Conservation (phyloP, 1,139 yeast species). For the Candida frijolesensis region DNA sequence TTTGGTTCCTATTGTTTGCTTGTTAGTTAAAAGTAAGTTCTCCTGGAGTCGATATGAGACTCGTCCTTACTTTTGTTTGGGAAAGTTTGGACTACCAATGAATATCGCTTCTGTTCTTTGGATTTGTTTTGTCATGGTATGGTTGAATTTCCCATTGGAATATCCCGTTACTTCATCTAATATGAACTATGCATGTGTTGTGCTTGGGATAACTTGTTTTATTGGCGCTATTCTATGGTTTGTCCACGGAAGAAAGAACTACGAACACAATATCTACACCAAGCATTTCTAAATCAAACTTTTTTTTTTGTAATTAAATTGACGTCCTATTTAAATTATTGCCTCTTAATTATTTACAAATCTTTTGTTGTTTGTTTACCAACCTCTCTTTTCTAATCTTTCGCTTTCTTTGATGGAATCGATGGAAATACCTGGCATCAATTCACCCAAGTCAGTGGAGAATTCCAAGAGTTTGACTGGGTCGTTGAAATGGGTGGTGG, state of each 20-base stretch:
- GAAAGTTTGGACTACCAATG: slow-evolving; percentile 27
- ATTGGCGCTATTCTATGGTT: slow-evolving; percentile 32
- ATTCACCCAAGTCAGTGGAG: slow-evolving; percentile 75
- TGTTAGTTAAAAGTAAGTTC: slow-evolving; percentile 21
- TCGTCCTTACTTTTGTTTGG: slow-evolving; percentile 27
- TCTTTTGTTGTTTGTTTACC: slow-evolving; percentile 12
- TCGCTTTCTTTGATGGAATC: slow-evolving; percentile 50
- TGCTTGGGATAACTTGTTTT: slow-evolving; percentile 32
- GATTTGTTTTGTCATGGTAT: slow-evolving; percentile 31
- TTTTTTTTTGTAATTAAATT: neutral
- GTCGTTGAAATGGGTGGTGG: slow-evolving; percentile 74
- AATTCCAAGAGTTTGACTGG: slow-evolving; percentile 66
- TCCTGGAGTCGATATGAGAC: slow-evolving; percentile 16
- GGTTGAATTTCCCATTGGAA: slow-evolving; percentile 30
- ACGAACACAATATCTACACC: slow-evolving; percentile 18
- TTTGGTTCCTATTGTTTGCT: slow-evolving; percentile 29
- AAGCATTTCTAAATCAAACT: slow-evolving; percentile 11
- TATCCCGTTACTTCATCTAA: slow-evolving; percentile 32
- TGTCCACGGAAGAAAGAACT: slow-evolving; percentile 22
- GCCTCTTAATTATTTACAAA: slow-evolving; percentile 1
- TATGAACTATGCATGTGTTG: slow-evolving; percentile 43
- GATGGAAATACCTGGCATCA: slow-evolving; percentile 71
- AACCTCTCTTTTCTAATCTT: slow-evolving; percentile 31
- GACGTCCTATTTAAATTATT: neutral
- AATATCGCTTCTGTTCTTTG: slow-evolving; percentile 31